These are phyloP conservation scores for Diplodia sapinea DNA, from an alignment of 2,329 filamentous ascomycete species.

Conservation along the genomic window DNA sequence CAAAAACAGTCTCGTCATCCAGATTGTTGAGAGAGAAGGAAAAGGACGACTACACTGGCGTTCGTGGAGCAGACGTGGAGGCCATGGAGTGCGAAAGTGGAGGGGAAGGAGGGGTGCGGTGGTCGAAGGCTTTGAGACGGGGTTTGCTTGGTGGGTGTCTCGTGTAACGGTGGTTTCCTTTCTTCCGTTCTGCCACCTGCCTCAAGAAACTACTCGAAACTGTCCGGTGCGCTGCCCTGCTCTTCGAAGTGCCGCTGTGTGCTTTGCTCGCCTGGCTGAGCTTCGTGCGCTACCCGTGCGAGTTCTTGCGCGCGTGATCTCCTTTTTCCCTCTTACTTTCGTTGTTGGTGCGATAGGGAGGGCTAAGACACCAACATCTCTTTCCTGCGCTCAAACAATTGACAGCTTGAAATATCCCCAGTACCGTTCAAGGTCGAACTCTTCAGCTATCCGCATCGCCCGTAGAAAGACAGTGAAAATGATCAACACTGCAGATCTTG, in stretches of 20 bases:
- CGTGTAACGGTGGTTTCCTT: background rate
- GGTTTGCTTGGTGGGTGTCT: background rate
- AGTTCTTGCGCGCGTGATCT: slow-evolving; percentile 19
- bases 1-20: background rate
- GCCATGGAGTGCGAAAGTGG: background rate
- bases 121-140: background rate
- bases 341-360: no score
- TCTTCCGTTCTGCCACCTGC: background rate
- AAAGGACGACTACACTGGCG: background rate
- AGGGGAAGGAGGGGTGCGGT: background rate
- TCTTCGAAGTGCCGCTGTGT: slow-evolving; percentile 66
- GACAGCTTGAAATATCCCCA: no score
- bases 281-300: slow-evolving; percentile 69
- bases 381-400: no score
- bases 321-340: no score
- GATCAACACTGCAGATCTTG: no score
- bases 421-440: no score
- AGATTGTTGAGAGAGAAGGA: background rate
- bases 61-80: background rate
- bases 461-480: no score
- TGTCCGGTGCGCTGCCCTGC: slow-evolving; percentile 59
- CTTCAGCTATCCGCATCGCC: no score
- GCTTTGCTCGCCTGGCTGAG: slow-evolving; percentile 65
- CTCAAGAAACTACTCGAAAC: no score
- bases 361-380: no score